Conservation (phyloP, 2,329 filamentous ascomycete species). For the Cytospora mali region DNA sequence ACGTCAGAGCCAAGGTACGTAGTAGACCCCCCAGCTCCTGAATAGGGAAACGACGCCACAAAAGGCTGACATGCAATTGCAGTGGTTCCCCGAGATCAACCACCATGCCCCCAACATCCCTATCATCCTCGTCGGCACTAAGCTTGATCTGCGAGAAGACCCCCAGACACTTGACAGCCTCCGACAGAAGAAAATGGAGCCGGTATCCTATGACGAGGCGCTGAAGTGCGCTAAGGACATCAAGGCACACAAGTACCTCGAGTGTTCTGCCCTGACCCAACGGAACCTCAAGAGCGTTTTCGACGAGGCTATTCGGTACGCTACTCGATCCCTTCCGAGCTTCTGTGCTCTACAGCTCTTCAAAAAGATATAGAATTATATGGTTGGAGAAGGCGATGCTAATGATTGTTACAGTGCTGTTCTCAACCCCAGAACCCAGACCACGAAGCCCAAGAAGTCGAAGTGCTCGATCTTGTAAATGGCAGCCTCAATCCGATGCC, state of each 20-base stretch:
- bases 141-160: constrained; percentile 93
- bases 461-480: constrained; percentile 72
- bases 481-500: constrained; percentile 21
- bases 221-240: constrained; percentile 90
- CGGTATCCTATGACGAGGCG: constrained; percentile 94
- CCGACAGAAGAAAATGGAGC: constrained; percentile 90
- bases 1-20: constrained; percentile 94
- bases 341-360: constrained; percentile 31
- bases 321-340: constrained; percentile 30
- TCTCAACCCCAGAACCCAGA: constrained; percentile 66
- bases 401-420: constrained; percentile 58
- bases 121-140: constrained; percentile 96
- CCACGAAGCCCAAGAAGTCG: constrained; percentile 61
- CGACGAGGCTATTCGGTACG: constrained; percentile 95
- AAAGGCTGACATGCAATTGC: constrained; percentile 26
- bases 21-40: constrained; percentile 2
- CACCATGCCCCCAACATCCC: constrained; percentile 94
- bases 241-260: constrained; percentile 93
- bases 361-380: constrained; percentile 12
- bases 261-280: constrained; percentile 96
- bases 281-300: constrained; percentile 98
- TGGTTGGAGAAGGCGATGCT: constrained; percentile 29
- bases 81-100: constrained; percentile 98
- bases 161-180: constrained; percentile 78
- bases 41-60: background rate